Evolutionary conservation across 257 asterid species (phyloP).

Genomic region (Solanum chaucha): DNA sequence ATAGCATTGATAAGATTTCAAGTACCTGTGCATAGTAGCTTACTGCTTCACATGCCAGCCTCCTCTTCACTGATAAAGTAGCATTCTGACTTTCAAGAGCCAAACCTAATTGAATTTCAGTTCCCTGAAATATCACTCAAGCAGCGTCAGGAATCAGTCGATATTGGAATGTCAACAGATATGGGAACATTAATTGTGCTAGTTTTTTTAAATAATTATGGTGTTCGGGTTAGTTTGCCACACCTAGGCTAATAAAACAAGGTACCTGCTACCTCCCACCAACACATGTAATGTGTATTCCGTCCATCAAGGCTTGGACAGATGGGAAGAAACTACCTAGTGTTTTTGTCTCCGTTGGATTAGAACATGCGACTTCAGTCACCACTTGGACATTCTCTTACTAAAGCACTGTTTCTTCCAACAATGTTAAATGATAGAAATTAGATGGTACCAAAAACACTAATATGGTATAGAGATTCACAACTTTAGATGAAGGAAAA

Average conservation of each 20-base stretch:
- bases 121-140: slow-evolving; percentile 41
- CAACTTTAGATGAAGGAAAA: neutral
- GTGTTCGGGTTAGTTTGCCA: too few relatives aligned
- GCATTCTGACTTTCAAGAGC: slow-evolving; percentile 76
- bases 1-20: neutral
- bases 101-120: slow-evolving; percentile 73
- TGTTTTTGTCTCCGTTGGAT: too few relatives aligned
- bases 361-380: neutral
- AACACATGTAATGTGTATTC: too few relatives aligned
- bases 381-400: neutral
- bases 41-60: slow-evolving; percentile 78
- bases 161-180: neutral
- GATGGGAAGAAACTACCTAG: neutral
- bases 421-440: neutral
- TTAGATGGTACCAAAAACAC: neutral
- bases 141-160: neutral
- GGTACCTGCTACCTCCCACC: too few relatives aligned
- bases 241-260: too few relatives aligned
- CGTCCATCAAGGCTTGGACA: too few relatives aligned
- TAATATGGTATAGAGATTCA: neutral
- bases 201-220: too few relatives aligned
- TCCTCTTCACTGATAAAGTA: slow-evolving; percentile 74
- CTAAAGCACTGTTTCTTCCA: neutral
- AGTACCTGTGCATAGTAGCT: slow-evolving; percentile 57
- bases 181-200: too few relatives aligned